These are phyloP conservation scores for Pichia sp. DNA, from an alignment of 1,139 yeast species.

Conservation along the genomic window DNA sequence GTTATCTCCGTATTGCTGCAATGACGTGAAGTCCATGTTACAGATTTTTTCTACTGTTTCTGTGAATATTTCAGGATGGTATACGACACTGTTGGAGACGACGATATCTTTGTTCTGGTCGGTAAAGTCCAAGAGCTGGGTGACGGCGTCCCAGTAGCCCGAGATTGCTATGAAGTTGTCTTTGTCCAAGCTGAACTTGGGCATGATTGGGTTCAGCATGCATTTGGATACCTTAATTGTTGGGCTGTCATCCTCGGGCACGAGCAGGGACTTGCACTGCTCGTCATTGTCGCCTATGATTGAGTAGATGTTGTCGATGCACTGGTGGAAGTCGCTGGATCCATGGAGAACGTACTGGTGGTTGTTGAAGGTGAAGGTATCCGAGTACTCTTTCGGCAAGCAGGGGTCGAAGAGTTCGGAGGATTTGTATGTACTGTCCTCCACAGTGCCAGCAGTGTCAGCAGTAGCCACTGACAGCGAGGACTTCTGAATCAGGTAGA, in stretches of 20 bases:
- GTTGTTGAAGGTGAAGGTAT: slow-evolving; percentile 13
- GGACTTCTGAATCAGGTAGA: slow-evolving; percentile 32
- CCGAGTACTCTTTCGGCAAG: slow-evolving; percentile 41
- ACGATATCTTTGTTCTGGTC: slow-evolving; percentile 10
- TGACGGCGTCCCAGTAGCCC: slow-evolving; percentile 75
- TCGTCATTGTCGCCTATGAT: slow-evolving; percentile 24
- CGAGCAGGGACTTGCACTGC: slow-evolving; percentile 13
- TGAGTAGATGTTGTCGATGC: slow-evolving; percentile 40
- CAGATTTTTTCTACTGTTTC: slow-evolving; percentile 27
- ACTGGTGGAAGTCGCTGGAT: slow-evolving; percentile 53
- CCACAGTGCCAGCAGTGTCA: background rate
- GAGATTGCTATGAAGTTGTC: slow-evolving; percentile 75
- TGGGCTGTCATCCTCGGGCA: background rate
- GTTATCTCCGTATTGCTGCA: background rate
- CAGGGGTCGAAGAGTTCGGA: slow-evolving; percentile 51
- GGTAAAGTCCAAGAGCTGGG: slow-evolving; percentile 36
- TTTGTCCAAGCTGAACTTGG: slow-evolving; percentile 63
- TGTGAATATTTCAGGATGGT: slow-evolving; percentile 25
- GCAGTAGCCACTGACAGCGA: background rate
- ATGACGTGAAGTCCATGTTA: slow-evolving; percentile 21
- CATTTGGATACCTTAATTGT: slow-evolving; percentile 37
- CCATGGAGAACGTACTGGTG: slow-evolving; percentile 38
- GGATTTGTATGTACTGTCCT: background rate
- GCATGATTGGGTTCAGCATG: slow-evolving; percentile 50
- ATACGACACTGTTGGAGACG: slow-evolving; percentile 23